Percentiles rank a stretch among this genome's conserved stretches.
These are phyloP conservation scores for Pseudocercospora eumusae DNA, from an alignment of 2,329 filamentous ascomycete species.

Conservation along the genomic window DNA sequence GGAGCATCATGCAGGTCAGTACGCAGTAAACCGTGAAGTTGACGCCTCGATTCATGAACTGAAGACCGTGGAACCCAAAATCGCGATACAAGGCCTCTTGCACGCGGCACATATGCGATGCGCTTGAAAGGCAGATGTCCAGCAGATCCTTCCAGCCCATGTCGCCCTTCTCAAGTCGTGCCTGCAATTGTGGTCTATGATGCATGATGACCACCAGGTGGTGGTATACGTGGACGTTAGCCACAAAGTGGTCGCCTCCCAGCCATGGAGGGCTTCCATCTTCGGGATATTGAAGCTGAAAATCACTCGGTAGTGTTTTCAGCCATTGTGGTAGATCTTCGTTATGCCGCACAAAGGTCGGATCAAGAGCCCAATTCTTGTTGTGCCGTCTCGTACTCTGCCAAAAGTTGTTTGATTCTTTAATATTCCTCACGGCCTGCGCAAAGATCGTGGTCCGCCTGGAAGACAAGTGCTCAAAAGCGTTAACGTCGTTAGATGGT, in stretches of 20 bases:
- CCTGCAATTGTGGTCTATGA: constrained; percentile 76
- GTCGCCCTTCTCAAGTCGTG: constrained; percentile 74
- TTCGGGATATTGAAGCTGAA: constrained; percentile 73
- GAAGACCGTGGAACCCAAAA: constrained; percentile 75
- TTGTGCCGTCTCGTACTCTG: constrained; percentile 70
- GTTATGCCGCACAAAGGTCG: constrained; percentile 77
- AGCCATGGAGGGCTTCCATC: constrained; percentile 83
- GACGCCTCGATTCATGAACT: constrained; percentile 91
- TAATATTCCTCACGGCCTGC: constrained; percentile 74
- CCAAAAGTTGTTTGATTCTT: constrained; percentile 74
- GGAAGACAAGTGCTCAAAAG: constrained; percentile 73
- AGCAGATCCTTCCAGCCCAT: constrained; percentile 86
- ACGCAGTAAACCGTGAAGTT: constrained; percentile 95
- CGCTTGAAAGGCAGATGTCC: constrained; percentile 79
- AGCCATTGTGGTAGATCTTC: constrained; percentile 76
- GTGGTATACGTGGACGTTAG: constrained; percentile 87
- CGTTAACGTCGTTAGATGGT: constrained; percentile 67
- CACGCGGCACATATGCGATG: constrained; percentile 79
- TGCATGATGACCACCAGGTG: constrained; percentile 83
- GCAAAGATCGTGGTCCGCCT: constrained; percentile 82
- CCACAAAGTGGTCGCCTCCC: constrained; percentile 75
- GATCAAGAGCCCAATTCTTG: constrained; percentile 84
- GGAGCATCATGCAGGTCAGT: constrained; percentile 87
- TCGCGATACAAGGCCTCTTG: constrained; percentile 79
- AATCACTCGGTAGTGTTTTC: constrained; percentile 72